A percentile compares a stretch with the other conserved stretches of the same genome.
Evolutionary conservation across 129 eudicot species (phyloP).

Genomic region (Ambrosia artemisiifolia): DNA sequence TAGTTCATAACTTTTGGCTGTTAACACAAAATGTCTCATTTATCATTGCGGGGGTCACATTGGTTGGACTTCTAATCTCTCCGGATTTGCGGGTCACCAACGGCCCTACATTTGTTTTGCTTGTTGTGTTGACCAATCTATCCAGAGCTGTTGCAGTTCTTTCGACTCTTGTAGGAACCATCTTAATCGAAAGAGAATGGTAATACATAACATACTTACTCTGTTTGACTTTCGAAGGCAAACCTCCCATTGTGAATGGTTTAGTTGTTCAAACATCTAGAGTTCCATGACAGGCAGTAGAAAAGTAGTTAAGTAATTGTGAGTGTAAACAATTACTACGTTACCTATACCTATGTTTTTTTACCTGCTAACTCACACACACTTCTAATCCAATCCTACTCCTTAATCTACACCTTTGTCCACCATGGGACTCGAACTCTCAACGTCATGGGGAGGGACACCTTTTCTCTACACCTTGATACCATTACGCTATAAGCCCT

Average conservation of each 20-base stretch:
- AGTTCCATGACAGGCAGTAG: not conserved
- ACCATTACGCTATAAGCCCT: no score
- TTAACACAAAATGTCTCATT: constrained; percentile 75
- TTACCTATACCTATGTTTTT: no score
- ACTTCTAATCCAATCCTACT: no score
- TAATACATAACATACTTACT: constrained; percentile 14
- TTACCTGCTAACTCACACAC: no score
- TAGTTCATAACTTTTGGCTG: constrained; percentile 40
- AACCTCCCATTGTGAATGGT: not conserved
- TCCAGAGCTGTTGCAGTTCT: constrained; percentile 91
- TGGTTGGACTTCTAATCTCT: constrained; percentile 49
- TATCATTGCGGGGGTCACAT: constrained; percentile 71
- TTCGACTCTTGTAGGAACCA: constrained; percentile 96
- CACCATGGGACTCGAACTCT: no score
- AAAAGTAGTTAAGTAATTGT: not conserved
- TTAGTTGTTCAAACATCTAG: not conserved
- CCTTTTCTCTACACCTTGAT: no score
- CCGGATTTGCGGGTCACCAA: constrained; percentile 51
- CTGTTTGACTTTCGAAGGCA: constrained; percentile 5
- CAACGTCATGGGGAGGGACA: no score
- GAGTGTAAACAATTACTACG: no score
- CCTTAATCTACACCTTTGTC: no score
- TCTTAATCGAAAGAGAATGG: constrained; percentile 98
- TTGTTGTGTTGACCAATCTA: constrained; percentile 51
- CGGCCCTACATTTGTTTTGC: constrained; percentile 36